Base-by-base conservation (phyloP, 2,329 filamentous ascomycete genomes). In the Cercospora zeae-maydis region DNA sequence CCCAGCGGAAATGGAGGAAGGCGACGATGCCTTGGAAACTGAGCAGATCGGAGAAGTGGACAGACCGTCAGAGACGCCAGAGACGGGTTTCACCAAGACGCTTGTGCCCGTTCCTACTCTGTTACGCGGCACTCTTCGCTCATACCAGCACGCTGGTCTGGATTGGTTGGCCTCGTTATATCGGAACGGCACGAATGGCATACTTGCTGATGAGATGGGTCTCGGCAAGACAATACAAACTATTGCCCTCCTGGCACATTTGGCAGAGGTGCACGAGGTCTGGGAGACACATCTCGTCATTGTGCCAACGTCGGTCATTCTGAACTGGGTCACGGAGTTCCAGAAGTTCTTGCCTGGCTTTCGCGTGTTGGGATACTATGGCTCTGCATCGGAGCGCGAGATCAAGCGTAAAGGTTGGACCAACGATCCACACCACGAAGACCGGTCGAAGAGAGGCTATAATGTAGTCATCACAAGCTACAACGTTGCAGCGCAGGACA, bases 271-370 rank as follows among this genome's bases (percentile, higher is more conserved):
- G 39, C 90, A 96, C 73, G 87, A 92, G 72, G 87, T 96, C 4
- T 99, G 95, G 96, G 95, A 96, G 0, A 92, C 95, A 0, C 95
- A 99, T 80, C 81, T 99, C 24, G 91, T 99, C 54, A 90, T 99
- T 64, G 95, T 99, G 1, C 95, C 95, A 1, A 99, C 95, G 1
- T 98, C 93, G 77, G 96, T 99, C 54, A 97, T 99, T 84, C 86
- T 99, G 67, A 99, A 99, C 74, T 99, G 95, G 95, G 96, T 99
- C 76, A 98, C 98, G 90, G 95, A 99, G 77, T 99, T 99, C 83
- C 98, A 98, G 74, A 99, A 99, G 75, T 99, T 93, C 86, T 91
- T 93, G 62, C 95, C 96, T 2, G 93, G 95, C 0, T 99, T 99
- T 82, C 98, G 97, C 75, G 96, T 99, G 61, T 82, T 99, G 63